Evolutionary conservation across 1,284 basidiomycete species (phyloP), one percentile per base, ranked within the genome.

Genomic region (Marasmius oreades): DNA sequence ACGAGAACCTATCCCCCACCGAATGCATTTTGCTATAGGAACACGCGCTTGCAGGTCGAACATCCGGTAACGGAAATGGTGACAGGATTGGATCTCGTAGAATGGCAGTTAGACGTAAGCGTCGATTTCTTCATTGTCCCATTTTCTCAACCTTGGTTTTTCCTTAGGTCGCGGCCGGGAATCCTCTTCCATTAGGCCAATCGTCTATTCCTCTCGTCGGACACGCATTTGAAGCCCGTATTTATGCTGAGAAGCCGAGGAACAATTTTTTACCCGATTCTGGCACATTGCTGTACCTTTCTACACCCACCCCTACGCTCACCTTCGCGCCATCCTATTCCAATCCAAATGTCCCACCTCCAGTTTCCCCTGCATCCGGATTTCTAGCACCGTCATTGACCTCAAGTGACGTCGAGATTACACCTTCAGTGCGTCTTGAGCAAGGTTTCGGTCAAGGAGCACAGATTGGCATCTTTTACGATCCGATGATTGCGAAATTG

Each of bases 61-160:
- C 95, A 98, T 69, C 93, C 94, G 7, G 92, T 98, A 18, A 95
- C 95, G 0, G 95, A 97, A 71, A 95, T 95, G 92, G 86, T 97
- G 47, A 95, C 92, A 0, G 92, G 93, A 0, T 77, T 94, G 36
- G 95, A 98, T 66, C 81, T 98, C 5, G 95, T 97, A 6, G 87
- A 95, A 72, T 96, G 94, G 94, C 95, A 98, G 70, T 77, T 98
- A 20, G 87, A 92, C 75, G 90, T 87, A 61, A 52, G 65, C 52
- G 50, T 11, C 16, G 37, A 11, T 26, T 20, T 10, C 31, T 47
- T 51, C 42, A 42, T 42, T 57, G 37, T 59, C 10, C 26, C 37
- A n/a, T 26, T 45, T 48, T 18, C 11, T 52, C 53, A 37, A 26
- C 22, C 8, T 28, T 36, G 28, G 34, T 31, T 34, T 11, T 55